Evolutionary conservation across 768 basidiomycete species (phyloP), one percentile per base, ranked within the genome.

Genomic region (Crucibulum laeve): DNA sequence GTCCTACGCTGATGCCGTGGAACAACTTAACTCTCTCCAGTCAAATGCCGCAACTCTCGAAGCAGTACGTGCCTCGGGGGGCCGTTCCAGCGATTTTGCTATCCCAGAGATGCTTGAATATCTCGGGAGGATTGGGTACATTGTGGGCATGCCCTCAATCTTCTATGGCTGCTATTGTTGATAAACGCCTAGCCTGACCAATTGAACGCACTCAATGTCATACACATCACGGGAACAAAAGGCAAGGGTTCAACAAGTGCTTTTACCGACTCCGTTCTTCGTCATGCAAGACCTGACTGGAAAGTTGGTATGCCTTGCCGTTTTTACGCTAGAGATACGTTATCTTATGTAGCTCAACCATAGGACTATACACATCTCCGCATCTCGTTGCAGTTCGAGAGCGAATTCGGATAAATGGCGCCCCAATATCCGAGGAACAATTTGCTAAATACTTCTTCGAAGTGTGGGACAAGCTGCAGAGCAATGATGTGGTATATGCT

Each of bases 201-300:
- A 50, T 74, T 99, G 33, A 93, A 97, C 59, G 65, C 68, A 18
- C 71, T 99, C 42, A 95, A 97, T 62, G 91, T 95, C 45, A 79
- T 98, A 37, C 95, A 99, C 69, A 82, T 99, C 52, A 94, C 95
- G 6, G 95, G 95, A 3, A 98, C 96, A 3, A 99, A 99, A 66
- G 95, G 95, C 25, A 99, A 99, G 62, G 95, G 95, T 5, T 98
- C 95, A 3, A 93, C 96, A 1, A 91, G 89, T 51, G 95, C 96
- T 5, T 98, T 98, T 55, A 78, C 80, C 3, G 87, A 92, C 54
- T 89, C 87, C 7, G 83, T 97, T 42, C 69, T 98, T 39, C 79
- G 90, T n/a, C 73, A 77, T 46, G 64, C 75, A n/a, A 76, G 67
- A 51, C 85, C 93, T 5, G 65, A 73, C 2, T 89, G 84, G 72